These are phyloP conservation scores for Kokia cookei DNA, from an alignment of 441 rosid species.

Conservation along the genomic window DNA sequence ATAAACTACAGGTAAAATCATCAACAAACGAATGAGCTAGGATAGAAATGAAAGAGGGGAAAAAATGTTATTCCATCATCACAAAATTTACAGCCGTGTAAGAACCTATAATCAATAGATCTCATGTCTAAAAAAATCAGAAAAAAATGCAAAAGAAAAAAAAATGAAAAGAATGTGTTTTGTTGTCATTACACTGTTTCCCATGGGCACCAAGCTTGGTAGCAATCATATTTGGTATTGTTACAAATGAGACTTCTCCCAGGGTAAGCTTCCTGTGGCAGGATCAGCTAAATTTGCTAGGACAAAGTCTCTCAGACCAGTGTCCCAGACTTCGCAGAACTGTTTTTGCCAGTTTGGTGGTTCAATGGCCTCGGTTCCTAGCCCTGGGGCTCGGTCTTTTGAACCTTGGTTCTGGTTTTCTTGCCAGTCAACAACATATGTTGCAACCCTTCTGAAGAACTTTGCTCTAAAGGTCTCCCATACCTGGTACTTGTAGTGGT, in stretches of 20 bases:
- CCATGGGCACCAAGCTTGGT: conserved; percentile 15
- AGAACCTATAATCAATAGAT: conserved; percentile 20
- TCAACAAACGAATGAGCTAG: background rate
- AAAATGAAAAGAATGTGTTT: conserved; percentile 24
- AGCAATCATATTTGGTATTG: conserved; percentile 7
- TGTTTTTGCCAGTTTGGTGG: conserved; percentile 66
- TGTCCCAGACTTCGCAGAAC: conserved; percentile 96
- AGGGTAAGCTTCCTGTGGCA: conserved; percentile 59
- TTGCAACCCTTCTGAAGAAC: conserved; percentile 86
- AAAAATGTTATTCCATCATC: conserved; percentile 21
- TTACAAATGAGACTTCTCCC: conserved; percentile 54
- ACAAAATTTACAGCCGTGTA: conserved; percentile 31
- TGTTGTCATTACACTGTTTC: conserved; percentile 21
- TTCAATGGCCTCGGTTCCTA: conserved; percentile 82
- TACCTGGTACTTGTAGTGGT: conserved; percentile 94
- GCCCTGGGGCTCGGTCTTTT: conserved; percentile 88
- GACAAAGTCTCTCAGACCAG: conserved; percentile 77
- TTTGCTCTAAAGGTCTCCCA: conserved; percentile 88
- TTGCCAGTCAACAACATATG: conserved; percentile 92
- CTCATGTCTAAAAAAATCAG: conserved; percentile 15
- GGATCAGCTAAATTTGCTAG: conserved; percentile 73
- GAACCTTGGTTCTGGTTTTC: conserved; percentile 89
- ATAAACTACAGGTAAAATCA: background rate
- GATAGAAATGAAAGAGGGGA: background rate
- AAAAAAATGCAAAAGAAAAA: conserved; percentile 6